Evolutionary conservation across 176 grass and related monocot genomes (phyloP).

Genomic region (Tuctoria greenei): DNA sequence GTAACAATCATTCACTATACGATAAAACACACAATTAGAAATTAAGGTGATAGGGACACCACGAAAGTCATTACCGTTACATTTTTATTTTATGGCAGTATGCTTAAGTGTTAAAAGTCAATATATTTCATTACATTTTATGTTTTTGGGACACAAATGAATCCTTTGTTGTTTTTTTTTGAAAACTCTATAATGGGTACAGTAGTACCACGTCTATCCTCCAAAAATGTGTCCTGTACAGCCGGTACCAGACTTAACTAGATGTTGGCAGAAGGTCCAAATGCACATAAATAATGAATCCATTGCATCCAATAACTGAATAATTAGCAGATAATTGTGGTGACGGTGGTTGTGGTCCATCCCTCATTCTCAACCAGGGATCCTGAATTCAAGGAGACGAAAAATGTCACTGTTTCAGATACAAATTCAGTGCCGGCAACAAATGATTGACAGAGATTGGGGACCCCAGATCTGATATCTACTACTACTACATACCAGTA

Average conservation of each 20-base stretch:
- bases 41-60: too few species aligned
- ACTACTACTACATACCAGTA: conserved; percentile 20
- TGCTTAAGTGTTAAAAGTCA: too few species aligned
- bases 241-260: not conserved
- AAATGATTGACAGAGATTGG: conserved; percentile 45
- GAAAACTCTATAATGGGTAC: too few species aligned
- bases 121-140: too few species aligned
- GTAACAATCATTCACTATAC: too few species aligned
- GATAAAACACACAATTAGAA: too few species aligned
- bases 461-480: conserved; percentile 35
- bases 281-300: conserved; percentile 12
- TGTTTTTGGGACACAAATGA: too few species aligned
- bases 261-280: conserved; percentile 11
- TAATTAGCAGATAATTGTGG: conserved; percentile 9
- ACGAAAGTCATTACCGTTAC: too few species aligned
- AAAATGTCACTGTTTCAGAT: conserved; percentile 27
- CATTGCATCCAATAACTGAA: conserved; percentile 27
- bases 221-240: not conserved
- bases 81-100: too few species aligned
- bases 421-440: conserved; percentile 35
- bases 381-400: conserved; percentile 29
- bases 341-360: conserved; percentile 33
- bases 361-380: conserved; percentile 28
- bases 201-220: too few species aligned
- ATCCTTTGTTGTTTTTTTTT: too few species aligned